phyloP scores from a whole-genome alignment of 2,329 filamentous ascomycete genomes.

The Talaromyces sp. region DNA sequence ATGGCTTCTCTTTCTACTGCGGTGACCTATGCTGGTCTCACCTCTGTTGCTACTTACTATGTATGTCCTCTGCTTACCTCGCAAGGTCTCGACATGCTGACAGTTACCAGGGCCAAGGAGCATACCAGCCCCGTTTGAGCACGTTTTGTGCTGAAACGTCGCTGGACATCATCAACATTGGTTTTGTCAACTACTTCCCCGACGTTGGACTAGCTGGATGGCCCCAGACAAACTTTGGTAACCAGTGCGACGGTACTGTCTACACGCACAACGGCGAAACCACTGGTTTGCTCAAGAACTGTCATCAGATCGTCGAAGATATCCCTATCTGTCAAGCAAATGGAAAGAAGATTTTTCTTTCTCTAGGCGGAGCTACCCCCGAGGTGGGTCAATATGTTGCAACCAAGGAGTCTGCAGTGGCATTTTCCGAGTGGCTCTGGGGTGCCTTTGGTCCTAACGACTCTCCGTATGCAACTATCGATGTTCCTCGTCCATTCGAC shows the following conservation, averaged over 20 bases:
- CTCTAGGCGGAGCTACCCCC: constrained; percentile 43
- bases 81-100: constrained; percentile 50
- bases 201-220: constrained; percentile 43
- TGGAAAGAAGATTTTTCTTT: constrained; percentile 47
- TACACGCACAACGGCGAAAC: constrained; percentile 37
- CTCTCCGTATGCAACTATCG: constrained; percentile 27
- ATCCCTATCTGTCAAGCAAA: constrained; percentile 44
- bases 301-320: constrained; percentile 44
- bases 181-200: constrained; percentile 55
- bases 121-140: constrained; percentile 46
- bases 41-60: constrained; percentile 17
- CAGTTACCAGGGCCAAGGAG: constrained; percentile 53
- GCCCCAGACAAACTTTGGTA: constrained; percentile 56
- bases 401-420: constrained; percentile 37
- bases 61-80: constrained; percentile 23
- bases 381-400: constrained; percentile 43
- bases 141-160: constrained; percentile 52
- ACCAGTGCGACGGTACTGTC: constrained; percentile 47
- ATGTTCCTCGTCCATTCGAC: constrained; percentile 50
- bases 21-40: constrained; percentile 14
- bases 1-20: neutral
- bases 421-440: constrained; percentile 52
- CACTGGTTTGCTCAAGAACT: constrained; percentile 44
- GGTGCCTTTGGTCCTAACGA: constrained; percentile 48
- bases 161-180: constrained; percentile 56